Evolutionary conservation across 1,284 basidiomycete genomes (phyloP).

Genomic region (Puccinia novopanici): DNA sequence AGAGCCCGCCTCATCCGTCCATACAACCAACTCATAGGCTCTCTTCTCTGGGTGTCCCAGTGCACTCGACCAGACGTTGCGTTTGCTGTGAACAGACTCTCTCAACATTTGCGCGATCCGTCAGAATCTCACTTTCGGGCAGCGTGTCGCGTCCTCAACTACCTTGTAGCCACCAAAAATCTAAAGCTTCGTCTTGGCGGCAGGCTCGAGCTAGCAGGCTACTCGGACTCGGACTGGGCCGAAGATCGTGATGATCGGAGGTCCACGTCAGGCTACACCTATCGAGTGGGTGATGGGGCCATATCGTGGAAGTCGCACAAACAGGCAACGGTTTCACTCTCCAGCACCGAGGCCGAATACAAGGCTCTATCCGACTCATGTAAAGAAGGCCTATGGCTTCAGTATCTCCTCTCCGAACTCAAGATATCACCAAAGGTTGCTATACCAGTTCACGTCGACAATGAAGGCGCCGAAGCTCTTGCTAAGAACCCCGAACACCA

Average conservation of each 20-base stretch:
- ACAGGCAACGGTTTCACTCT: too few relatives aligned
- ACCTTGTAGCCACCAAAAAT: conserved; percentile 2
- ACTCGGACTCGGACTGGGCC: conserved; percentile 1
- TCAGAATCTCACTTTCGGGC: neutral
- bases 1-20: neutral
- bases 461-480: neutral
- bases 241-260: neutral
- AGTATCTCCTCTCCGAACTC: neutral
- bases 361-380: neutral
- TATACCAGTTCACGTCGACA: too few relatives aligned
- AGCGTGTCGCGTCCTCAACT: neutral
- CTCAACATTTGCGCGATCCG: neutral
- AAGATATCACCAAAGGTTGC: neutral
- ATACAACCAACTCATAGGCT: neutral
- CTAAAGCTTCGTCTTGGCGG: neutral
- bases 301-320: conserved; percentile 18
- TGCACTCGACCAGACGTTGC: neutral
- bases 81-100: neutral
- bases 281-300: neutral
- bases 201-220: neutral
- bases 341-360: too few relatives aligned
- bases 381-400: neutral
- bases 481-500: too few relatives aligned
- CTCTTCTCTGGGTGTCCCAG: too few relatives aligned
- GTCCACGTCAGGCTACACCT: conserved; percentile 17